Evolutionary conservation across 768 basidiomycete species (phyloP), one percentile per base, ranked within the genome.

Genomic region (Sporobolomyces roseus): DNA sequence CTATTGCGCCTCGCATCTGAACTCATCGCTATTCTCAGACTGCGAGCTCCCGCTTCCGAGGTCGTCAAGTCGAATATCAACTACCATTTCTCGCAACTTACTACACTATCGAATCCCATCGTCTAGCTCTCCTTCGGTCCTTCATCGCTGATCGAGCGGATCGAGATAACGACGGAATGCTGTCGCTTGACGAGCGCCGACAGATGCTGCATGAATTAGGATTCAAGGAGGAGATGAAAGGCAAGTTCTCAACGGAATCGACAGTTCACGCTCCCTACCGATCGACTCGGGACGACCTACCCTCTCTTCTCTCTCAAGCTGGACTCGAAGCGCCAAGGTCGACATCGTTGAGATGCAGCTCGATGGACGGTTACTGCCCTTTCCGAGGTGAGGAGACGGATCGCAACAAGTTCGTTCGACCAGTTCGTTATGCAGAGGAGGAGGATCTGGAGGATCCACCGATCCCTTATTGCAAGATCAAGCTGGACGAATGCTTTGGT

Each of bases 341-440:
- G 5, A 70, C 70, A 3, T 17, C 21, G 13, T 13, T 63, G n/a
- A 43, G 43, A 2, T 72, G 65, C 55, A 41, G 77, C 16, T 77
- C 79, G 36, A 55, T 67, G 21, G 79, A 80, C 65, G 80, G 80
- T 0, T 79, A 77, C 66, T n/a, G 41, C 10, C 49, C 38, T 0
- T 25, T 33, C n/a, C 29, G 38, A 23, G n/a, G n/a, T n/a, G n/a
- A n/a, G n/a, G n/a, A n/a, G 41, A 59, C 32, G 23, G 17, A 17
- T n/a, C 35, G 16, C n/a, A 16, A 33, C 25, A 29, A 52, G 29
- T 8, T 23, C 27, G 45, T 16, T 29, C 50, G 16, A 29, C 50
- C 50, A 6, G 32, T 52, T 21, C 29, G 25, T 12, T 52, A 52
- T 29, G 50, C n/a, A n/a, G n/a, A n/a, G n/a, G n/a, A 52, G 19